phyloP scores from a whole-genome alignment of 257 asterid species.

The Scutellaria baicalensis region DNA sequence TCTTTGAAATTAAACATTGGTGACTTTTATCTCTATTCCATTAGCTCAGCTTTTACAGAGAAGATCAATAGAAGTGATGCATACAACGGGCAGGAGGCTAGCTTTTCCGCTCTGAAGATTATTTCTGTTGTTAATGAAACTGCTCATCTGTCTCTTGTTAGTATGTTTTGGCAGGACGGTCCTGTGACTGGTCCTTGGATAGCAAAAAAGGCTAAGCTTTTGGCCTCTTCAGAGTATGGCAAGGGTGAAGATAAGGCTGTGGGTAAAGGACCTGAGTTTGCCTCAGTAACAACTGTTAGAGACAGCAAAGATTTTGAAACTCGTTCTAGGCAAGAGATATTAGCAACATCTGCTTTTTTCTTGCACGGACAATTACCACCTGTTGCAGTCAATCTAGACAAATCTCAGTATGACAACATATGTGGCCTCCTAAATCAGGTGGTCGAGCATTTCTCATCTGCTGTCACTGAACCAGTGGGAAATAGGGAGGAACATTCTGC shows the following conservation, averaged over 20 bases:
- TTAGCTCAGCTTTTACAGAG: constrained; percentile 34
- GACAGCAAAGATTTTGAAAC: constrained; percentile 52
- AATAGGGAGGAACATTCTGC: constrained; percentile 30
- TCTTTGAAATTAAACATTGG: constrained; percentile 60
- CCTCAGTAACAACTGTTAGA: constrained; percentile 67
- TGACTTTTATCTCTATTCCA: constrained; percentile 42
- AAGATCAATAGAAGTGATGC: constrained; percentile 32
- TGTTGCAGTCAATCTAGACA: constrained; percentile 36
- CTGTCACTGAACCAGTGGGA: constrained; percentile 33
- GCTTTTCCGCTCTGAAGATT: constrained; percentile 48
- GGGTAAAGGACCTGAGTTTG: constrained; percentile 63
- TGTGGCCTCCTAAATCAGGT: constrained; percentile 47
- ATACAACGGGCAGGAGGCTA: constrained; percentile 24
- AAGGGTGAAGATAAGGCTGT: constrained; percentile 42
- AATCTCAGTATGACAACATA: constrained; percentile 47
- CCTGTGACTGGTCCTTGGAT: constrained; percentile 76
- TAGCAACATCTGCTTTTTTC: constrained; percentile 60
- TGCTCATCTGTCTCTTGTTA: constrained; percentile 43
- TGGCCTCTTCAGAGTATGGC: constrained; percentile 67
- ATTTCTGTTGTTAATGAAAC: constrained; percentile 42
- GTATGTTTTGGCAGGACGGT: constrained; percentile 74
- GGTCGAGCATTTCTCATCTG: constrained; percentile 34
- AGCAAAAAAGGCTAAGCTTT: constrained; percentile 66
- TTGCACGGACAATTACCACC: constrained; percentile 61
- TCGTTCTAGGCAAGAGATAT: constrained; percentile 54